Percentiles rank a stretch among this genome's conserved stretches.
These are phyloP conservation scores for Leersia perrieri DNA, from an alignment of 176 grass and related monocot species.

Conservation along the genomic window DNA sequence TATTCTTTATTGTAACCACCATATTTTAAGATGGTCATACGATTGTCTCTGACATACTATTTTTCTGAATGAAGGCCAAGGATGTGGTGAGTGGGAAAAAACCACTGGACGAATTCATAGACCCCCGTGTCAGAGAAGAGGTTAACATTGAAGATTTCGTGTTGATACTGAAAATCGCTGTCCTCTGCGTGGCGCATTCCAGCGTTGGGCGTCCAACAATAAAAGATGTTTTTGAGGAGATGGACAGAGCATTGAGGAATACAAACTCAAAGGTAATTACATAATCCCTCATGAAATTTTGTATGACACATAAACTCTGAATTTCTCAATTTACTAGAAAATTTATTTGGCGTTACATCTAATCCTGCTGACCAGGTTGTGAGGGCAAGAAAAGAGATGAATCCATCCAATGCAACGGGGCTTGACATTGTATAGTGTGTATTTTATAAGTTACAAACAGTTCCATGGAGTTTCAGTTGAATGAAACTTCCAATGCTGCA, in stretches of 20 bases:
- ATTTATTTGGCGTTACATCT: not conserved
- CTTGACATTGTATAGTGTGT: constrained; percentile 17
- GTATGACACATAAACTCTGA: not conserved
- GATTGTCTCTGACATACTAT: not conserved
- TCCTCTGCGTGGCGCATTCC: constrained; percentile 54
- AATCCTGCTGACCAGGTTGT: constrained; percentile 3
- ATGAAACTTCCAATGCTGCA: not conserved
- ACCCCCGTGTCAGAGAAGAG: constrained; percentile 37
- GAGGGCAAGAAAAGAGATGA: constrained; percentile 7
- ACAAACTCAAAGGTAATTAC: constrained; percentile 37
- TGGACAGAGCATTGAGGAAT: constrained; percentile 47
- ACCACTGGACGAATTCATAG: constrained; percentile 52
- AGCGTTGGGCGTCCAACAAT: constrained; percentile 53
- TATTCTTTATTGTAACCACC: not conserved
- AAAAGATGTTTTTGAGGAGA: constrained; percentile 50
- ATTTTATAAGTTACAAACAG: not conserved
- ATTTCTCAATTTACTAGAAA: not conserved
- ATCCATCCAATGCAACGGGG: constrained; percentile 1
- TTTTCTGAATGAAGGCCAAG: constrained; percentile 40
- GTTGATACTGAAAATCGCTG: constrained; percentile 41
- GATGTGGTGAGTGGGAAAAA: constrained; percentile 53
- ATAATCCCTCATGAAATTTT: not conserved
- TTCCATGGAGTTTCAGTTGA: not conserved
- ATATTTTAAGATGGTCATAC: not conserved
- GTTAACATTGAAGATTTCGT: constrained; percentile 51